Evolutionary conservation across 768 basidiomycete genomes (phyloP).

Genomic region (Zangia roseola): DNA sequence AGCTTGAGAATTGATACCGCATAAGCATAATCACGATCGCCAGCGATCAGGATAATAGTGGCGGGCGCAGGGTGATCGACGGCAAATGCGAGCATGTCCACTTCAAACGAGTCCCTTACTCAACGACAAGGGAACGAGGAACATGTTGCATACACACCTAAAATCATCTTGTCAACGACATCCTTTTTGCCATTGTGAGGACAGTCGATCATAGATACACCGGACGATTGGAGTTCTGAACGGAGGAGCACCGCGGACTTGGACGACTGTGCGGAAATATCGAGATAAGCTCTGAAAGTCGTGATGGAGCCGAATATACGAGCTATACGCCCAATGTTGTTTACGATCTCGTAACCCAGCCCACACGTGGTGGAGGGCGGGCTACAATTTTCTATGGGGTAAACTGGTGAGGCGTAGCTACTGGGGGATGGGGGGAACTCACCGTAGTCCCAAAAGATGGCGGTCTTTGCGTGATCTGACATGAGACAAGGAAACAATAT

Average conservation of each 20-base stretch:
- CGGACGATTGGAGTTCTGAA: conserved; percentile 45
- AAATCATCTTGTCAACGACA: conserved; percentile 48
- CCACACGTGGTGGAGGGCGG: conserved; percentile 30
- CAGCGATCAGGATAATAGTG: conserved; percentile 62
- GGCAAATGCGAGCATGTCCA: conserved; percentile 68
- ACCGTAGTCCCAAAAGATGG: conserved; percentile 43
- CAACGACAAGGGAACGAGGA: background rate
- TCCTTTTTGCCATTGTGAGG: conserved; percentile 34
- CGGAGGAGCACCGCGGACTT: conserved; percentile 33
- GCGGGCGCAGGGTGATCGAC: conserved; percentile 54
- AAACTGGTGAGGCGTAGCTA: background rate
- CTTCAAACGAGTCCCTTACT: conserved; percentile 33
- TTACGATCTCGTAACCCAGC: conserved; percentile 42
- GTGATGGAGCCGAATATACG: conserved; percentile 46
- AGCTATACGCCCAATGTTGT: conserved; percentile 45
- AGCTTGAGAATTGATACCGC: conserved; percentile 56
- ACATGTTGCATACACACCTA: conserved; percentile 31
- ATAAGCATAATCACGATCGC: conserved; percentile 67
- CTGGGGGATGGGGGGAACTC: conserved; percentile 2
- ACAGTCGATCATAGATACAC: conserved; percentile 40
- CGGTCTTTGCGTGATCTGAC: conserved; percentile 38
- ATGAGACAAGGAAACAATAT: conserved; percentile 25
- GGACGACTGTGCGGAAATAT: conserved; percentile 39
- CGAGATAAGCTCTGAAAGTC: conserved; percentile 54
- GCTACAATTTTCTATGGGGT: conserved; percentile 30